A percentile compares a stretch with the other conserved stretches of the same genome.
Conservation (phyloP, 768 basidiomycete species). For the Pholiota molesta region DNA sequence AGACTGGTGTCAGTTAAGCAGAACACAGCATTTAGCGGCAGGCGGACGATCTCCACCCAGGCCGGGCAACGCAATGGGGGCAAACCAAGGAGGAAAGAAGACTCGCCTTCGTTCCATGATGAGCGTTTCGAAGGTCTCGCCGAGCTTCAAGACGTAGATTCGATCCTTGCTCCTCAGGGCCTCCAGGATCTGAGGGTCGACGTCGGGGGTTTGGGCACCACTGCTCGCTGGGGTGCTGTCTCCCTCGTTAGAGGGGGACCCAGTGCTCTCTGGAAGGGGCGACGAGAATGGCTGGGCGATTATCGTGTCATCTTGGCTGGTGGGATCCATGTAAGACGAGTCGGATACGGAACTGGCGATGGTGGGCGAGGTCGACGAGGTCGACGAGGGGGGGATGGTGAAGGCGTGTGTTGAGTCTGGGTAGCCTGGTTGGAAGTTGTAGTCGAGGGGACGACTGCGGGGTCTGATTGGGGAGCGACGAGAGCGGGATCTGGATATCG, state of each 20-base stretch:
- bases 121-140: conserved; percentile 81
- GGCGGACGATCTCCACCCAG: background rate
- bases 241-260: conserved; percentile 17
- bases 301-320: conserved; percentile 18
- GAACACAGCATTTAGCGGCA: conserved; percentile 3
- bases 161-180: conserved; percentile 88
- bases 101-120: conserved; percentile 76
- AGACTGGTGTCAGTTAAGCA: conserved; percentile 26
- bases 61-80: background rate
- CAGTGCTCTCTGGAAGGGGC: conserved; percentile 16
- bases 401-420: conserved; percentile 3
- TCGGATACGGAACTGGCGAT: conserved; percentile 17
- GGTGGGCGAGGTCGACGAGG: conserved; percentile 17
- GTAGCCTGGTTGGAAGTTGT: conserved; percentile 11
- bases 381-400: conserved; percentile 17
- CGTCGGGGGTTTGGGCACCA: conserved; percentile 40
- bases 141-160: conserved; percentile 86
- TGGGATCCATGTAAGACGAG: conserved; percentile 21
- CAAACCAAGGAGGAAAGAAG: conserved; percentile 12
- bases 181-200: conserved; percentile 82
- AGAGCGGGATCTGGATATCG: conserved; percentile 21
- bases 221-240: conserved; percentile 21
- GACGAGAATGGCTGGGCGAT: conserved; percentile 24
- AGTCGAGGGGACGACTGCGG: conserved; percentile 20
- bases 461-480: conserved; percentile 19